Evolutionary conservation across 768 basidiomycete species (phyloP), one percentile per base, ranked within the genome.

Genomic region (Arthromyces matolae): DNA sequence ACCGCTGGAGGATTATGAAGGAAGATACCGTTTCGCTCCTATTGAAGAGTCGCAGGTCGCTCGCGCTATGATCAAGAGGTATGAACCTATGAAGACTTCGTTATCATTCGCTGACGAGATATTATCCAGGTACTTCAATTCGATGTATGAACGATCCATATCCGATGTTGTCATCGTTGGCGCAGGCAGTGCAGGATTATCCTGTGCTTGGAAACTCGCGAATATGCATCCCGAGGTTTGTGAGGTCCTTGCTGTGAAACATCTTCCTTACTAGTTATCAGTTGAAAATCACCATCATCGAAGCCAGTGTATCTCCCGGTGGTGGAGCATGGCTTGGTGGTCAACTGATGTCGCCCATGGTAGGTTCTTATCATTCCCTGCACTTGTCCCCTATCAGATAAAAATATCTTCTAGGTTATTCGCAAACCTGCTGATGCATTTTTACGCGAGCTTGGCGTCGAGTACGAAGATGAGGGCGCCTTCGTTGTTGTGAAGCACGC

Each of bases 401-500:
- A n/a, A 12, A 23, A 2, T 9, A 6, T 22, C 27, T 31, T 38
- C 4, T 56, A 87, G 86, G 79, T 87, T 45, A 80, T 89, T 49
- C 80, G 85, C 52, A 89, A 89, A 67, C 88, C 85, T 3, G 86
- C 84, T 0, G 79, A 89, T 61, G 65, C 70, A 39, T 87, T 91
- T 75, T 73, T 89, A 36, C 69, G 71, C 12, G 81, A 84, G 63
- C 62, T 89, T 41, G 84, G 80, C 20, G 78, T 90, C 18, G 77
- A 81, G 1, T 89, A 81, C 63, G 86, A 89, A 54, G 88, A 89
- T 61, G 86, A 89, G 62, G 86, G 86, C 45, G 52, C 74, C 23
- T 89, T 82, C 59, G 85, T 88, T 51, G 81, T 91, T 52, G 86
- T 91, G 55, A 86, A 87, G 62, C 87, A 89, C 55, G 86, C 87